Conservation (phyloP, 805 yeast genomes). For the Kodamaea restingae region DNA sequence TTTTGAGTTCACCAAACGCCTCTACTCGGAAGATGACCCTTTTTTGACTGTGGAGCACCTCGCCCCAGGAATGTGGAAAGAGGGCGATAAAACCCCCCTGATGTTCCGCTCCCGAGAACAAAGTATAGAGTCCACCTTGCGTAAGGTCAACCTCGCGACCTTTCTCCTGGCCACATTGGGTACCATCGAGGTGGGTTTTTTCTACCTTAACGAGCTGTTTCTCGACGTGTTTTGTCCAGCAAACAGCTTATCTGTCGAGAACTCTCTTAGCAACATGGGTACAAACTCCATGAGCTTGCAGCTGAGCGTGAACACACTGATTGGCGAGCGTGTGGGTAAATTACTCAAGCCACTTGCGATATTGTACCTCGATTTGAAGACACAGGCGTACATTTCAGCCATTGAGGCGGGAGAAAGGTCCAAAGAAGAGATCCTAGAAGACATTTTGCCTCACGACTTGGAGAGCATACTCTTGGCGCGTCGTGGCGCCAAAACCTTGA, state of each 20-base stretch:
- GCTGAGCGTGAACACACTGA: slow-evolving; percentile 29
- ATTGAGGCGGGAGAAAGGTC: slow-evolving; percentile 61
- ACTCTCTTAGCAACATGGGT: slow-evolving; percentile 35
- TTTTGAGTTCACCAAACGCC: slow-evolving; percentile 70
- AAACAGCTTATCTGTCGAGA: slow-evolving; percentile 50
- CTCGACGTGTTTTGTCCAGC: slow-evolving; percentile 84
- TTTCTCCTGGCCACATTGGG: slow-evolving; percentile 86
- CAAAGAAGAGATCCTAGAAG: slow-evolving; percentile 63
- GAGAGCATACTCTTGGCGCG: slow-evolving; percentile 43
- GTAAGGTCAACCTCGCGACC: slow-evolving; percentile 84
- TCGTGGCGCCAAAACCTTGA: slow-evolving; percentile 39
- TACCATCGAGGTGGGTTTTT: slow-evolving; percentile 80
- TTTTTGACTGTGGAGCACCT: slow-evolving; percentile 66
- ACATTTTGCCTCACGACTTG: slow-evolving; percentile 67
- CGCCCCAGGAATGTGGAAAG: slow-evolving; percentile 68
- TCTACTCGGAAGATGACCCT: slow-evolving; percentile 69
- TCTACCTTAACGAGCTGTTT: slow-evolving; percentile 78
- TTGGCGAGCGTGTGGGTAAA: slow-evolving; percentile 47
- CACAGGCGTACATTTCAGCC: slow-evolving; percentile 93
- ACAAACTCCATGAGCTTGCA: slow-evolving; percentile 29
- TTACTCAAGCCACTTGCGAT: slow-evolving; percentile 78
- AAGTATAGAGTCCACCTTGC: slow-evolving; percentile 58
- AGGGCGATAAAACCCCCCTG: slow-evolving; percentile 54
- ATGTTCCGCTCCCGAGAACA: slow-evolving; percentile 60
- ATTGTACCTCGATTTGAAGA: slow-evolving; percentile 79